These are phyloP conservation scores for Suillus paluster DNA, from an alignment of 768 basidiomycete species.

Conservation along the genomic window DNA sequence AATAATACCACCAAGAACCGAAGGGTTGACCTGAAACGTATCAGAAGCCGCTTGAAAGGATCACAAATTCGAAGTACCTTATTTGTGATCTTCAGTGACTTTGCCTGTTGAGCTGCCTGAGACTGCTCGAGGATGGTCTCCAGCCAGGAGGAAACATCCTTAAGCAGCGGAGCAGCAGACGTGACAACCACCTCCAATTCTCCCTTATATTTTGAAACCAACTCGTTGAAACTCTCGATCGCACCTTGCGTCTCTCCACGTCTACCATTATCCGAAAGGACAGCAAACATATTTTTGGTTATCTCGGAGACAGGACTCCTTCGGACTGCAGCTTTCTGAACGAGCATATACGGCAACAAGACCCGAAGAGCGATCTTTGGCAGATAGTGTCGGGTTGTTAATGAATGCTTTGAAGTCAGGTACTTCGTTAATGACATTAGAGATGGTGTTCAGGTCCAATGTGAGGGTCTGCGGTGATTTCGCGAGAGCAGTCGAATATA, in stretches of 20 bases:
- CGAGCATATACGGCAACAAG: conserved; percentile 70
- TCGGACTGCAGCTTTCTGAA: conserved; percentile 57
- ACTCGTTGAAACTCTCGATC: conserved; percentile 89
- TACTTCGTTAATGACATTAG: conserved; percentile 66
- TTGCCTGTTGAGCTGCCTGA: conserved; percentile 84
- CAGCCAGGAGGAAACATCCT: conserved; percentile 73
- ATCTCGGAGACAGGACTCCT: conserved; percentile 79
- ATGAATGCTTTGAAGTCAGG: conserved; percentile 75
- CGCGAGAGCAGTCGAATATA: conserved; percentile 78
- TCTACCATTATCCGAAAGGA: conserved; percentile 83
- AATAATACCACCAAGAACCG: conserved; percentile 89
- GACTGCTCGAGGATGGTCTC: conserved; percentile 88
- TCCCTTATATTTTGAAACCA: conserved; percentile 88
- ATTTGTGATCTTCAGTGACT: conserved; percentile 88
- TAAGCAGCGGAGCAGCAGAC: conserved; percentile 80
- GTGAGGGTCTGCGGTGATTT: conserved; percentile 83
- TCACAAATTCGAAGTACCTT: conserved; percentile 59
- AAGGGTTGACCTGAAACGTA: conserved; percentile 77
- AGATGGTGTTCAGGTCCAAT: conserved; percentile 75
- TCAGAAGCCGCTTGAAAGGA: conserved; percentile 7
- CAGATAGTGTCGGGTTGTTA: conserved; percentile 88
- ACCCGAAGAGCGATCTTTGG: conserved; percentile 70
- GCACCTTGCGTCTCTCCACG: conserved; percentile 83
- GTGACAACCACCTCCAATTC: conserved; percentile 94
- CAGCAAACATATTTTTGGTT: conserved; percentile 87